A percentile compares a stretch with the other conserved stretches of the same genome.
These are phyloP conservation scores for Erodium maritimum DNA, from an alignment of 345 rosid species.

Conservation along the genomic window DNA sequence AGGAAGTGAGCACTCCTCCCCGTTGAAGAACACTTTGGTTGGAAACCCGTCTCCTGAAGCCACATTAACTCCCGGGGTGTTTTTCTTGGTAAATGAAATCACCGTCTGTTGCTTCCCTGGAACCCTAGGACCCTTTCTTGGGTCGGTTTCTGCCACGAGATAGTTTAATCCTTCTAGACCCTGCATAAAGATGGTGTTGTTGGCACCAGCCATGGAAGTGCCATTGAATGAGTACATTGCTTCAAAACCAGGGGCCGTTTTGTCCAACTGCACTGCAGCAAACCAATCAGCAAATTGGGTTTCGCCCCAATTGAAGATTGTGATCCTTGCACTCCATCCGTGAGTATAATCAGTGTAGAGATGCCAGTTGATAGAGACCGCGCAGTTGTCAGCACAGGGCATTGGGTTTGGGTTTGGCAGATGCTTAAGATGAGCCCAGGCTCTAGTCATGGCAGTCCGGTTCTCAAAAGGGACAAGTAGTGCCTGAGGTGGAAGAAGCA, in stretches of 20 bases:
- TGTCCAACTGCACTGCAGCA: constrained; percentile 51
- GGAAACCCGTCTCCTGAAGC: constrained; percentile 80
- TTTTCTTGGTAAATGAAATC: constrained; percentile 69
- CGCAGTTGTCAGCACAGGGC: constrained; percentile 89
- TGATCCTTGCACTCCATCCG: constrained; percentile 85
- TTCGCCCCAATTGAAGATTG: constrained; percentile 89
- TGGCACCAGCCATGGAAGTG: constrained; percentile 28
- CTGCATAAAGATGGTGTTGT: constrained; percentile 63
- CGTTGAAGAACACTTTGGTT: constrained; percentile 82
- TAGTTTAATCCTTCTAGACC: constrained; percentile 73
- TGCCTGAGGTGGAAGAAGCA: constrained; percentile 72
- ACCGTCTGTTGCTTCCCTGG: constrained; percentile 95
- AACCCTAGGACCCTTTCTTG: constrained; percentile 47
- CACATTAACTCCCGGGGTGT: constrained; percentile 55
- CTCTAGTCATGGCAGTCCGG: constrained; percentile 39
- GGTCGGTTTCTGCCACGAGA: constrained; percentile 64
- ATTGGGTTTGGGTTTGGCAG: constrained; percentile 46
- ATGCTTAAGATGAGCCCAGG: constrained; percentile 69
- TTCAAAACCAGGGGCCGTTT: constrained; percentile 62
- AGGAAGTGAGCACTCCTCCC: constrained; percentile 87
- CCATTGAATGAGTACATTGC: constrained; percentile 77
- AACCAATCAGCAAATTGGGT: constrained; percentile 76
- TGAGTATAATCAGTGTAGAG: constrained; percentile 51
- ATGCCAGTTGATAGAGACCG: constrained; percentile 92
- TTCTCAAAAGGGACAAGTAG: constrained; percentile 82